Evolutionary conservation across 768 basidiomycete genomes (phyloP).

Genomic region (Tubosaeta brunneosetosa): DNA sequence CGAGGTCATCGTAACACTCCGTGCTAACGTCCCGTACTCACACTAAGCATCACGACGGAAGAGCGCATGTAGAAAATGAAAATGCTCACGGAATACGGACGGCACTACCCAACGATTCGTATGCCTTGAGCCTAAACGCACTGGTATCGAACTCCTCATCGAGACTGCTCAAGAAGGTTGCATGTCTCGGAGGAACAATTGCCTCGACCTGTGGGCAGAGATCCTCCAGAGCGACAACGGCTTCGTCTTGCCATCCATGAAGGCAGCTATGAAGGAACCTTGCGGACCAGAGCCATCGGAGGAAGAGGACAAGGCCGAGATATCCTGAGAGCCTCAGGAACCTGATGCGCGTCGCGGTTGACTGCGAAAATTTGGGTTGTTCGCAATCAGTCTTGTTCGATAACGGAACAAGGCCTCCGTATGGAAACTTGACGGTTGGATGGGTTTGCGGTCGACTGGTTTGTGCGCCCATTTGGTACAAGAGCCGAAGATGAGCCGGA

Average conservation of each 20-base stretch:
- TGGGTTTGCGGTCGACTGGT: not conserved
- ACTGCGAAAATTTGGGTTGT: not conserved
- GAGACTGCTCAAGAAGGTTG: conserved; percentile 17
- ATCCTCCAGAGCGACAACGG: conserved; percentile 1
- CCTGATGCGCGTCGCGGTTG: not conserved
- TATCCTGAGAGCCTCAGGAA: not conserved
- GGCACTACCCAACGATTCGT: conserved; percentile 33
- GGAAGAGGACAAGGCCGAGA: conserved; percentile 9
- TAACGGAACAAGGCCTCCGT: not conserved
- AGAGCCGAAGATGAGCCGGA: no score
- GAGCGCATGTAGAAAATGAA: not conserved
- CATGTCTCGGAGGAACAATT: conserved; percentile 11
- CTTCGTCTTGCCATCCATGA: not conserved
- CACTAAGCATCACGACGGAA: not conserved
- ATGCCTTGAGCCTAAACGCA: conserved; percentile 28
- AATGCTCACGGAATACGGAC: conserved; percentile 30
- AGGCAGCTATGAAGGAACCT: not conserved
- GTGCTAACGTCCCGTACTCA: conserved; percentile 35
- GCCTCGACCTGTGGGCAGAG: conserved; percentile 28
- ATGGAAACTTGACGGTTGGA: not conserved
- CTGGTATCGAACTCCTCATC: conserved; percentile 19
- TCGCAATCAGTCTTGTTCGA: not conserved
- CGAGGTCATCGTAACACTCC: conserved; percentile 50
- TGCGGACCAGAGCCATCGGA: conserved; percentile 1
- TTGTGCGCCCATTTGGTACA: not conserved